A percentile compares a stretch with the other conserved stretches of the same genome.
Evolutionary conservation across 495 filamentous ascomycete genomes (phyloP).

Genomic region (Penicillium arizonense): DNA sequence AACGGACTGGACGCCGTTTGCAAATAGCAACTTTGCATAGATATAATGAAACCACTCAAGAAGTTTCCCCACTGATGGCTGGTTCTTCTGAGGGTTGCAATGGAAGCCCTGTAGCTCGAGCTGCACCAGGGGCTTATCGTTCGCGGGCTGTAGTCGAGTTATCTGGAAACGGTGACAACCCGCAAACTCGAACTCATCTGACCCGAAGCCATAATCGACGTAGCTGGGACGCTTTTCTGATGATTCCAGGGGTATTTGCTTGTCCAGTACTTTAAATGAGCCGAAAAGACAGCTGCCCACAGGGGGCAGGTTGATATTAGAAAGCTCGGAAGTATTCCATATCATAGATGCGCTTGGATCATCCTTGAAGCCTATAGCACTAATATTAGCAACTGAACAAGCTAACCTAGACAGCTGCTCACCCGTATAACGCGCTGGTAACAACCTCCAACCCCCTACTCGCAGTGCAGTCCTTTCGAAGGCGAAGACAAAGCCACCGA

Average conservation of each 20-base stretch:
- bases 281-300: slow-evolving; percentile 16
- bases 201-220: slow-evolving; percentile 22
- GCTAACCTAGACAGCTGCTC: neutral
- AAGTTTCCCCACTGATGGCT: neutral
- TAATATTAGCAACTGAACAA: neutral
- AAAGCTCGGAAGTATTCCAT: slow-evolving; percentile 10
- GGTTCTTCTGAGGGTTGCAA: slow-evolving; percentile 19
- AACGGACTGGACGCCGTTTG: slow-evolving; percentile 14
- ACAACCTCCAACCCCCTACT: slow-evolving; percentile 8
- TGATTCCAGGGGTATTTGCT: slow-evolving; percentile 7
- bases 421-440: slow-evolving; percentile 16
- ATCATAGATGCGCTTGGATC: slow-evolving; percentile 4
- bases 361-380: slow-evolving; percentile 2
- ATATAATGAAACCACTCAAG: slow-evolving; percentile 15
- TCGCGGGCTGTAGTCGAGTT: neutral
- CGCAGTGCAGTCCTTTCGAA: slow-evolving; percentile 12
- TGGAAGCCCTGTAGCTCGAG: slow-evolving; percentile 16
- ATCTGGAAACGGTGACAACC: slow-evolving; percentile 23
- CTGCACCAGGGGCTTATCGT: slow-evolving; percentile 2
- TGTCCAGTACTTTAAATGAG: slow-evolving; percentile 16
- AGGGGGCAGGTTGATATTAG: slow-evolving; percentile 5
- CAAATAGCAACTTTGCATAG: slow-evolving; percentile 21
- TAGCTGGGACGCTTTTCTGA: slow-evolving; percentile 5
- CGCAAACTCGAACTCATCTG: slow-evolving; percentile 14
- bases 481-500: slow-evolving; percentile 17